Evolutionary conservation across 805 yeast genomes (phyloP).

Genomic region (Hanseniaspora meyeri): DNA sequence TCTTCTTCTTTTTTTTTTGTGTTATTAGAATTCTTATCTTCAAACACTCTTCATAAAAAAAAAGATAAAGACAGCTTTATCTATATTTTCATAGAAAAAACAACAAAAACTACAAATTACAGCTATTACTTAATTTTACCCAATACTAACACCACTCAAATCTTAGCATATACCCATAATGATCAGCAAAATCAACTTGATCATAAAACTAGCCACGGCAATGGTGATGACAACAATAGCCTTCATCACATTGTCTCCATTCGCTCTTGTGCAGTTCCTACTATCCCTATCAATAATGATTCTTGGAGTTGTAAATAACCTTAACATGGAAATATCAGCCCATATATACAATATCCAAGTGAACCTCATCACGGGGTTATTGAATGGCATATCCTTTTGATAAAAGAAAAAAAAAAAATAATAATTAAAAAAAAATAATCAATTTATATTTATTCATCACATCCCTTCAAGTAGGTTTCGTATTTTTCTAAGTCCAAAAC

Average conservation of each 20-base stretch:
- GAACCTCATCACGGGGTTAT: not conserved
- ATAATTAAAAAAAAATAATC: constrained; percentile 25
- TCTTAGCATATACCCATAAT: not conserved
- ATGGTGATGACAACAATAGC: not conserved
- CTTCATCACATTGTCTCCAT: not conserved
- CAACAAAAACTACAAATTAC: too few relatives aligned
- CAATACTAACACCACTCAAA: not conserved
- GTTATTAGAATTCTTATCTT: too few relatives aligned
- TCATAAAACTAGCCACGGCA: not conserved
- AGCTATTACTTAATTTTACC: too few relatives aligned
- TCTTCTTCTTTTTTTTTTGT: too few relatives aligned
- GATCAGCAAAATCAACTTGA: constrained; percentile 1
- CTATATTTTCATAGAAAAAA: too few relatives aligned
- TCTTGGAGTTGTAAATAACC: not conserved
- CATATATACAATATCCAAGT: not conserved
- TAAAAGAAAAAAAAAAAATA: not conserved
- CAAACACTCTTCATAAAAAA: too few relatives aligned
- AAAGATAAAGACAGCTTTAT: too few relatives aligned
- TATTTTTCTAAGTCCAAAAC: constrained; percentile 47
- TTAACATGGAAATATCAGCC: constrained; percentile 3
- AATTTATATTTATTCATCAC: constrained; percentile 4
- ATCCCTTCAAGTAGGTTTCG: constrained; percentile 38
- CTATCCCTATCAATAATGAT: not conserved
- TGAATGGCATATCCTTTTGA: not conserved
- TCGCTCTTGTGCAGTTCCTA: not conserved